phyloP scores from a whole-genome alignment of 2,329 filamentous ascomycete genomes.

The Chlorencoelia australis region DNA sequence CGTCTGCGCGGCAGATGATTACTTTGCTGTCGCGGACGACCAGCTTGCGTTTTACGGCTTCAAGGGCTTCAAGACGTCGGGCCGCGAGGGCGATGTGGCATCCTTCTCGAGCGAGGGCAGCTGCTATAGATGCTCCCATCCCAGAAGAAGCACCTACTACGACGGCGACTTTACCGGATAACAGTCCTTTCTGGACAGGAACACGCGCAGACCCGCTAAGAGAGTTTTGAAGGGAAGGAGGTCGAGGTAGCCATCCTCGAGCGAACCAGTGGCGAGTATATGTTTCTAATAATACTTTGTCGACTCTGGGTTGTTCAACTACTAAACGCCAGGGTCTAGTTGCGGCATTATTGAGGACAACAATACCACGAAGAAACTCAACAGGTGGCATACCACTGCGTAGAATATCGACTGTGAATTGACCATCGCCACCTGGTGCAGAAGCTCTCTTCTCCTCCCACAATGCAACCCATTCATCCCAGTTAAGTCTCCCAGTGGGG shows the following conservation, averaged over 20 bases:
- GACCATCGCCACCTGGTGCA: conserved; percentile 55
- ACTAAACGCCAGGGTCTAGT: conserved; percentile 50
- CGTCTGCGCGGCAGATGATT: conserved; percentile 60
- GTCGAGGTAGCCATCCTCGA: conserved; percentile 60
- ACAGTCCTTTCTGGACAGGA: conserved; percentile 44
- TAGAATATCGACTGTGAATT: conserved; percentile 70
- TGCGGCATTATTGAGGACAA: conserved; percentile 60
- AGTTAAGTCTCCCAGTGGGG: conserved; percentile 52
- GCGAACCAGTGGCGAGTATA: conserved; percentile 76
- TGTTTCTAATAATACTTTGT: conserved; percentile 60
- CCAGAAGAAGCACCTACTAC: conserved; percentile 74
- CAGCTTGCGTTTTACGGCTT: conserved; percentile 54
- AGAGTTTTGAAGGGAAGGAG: conserved; percentile 43
- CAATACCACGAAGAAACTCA: conserved; percentile 60
- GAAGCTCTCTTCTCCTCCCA: conserved; percentile 63
- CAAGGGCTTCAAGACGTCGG: conserved; percentile 58
- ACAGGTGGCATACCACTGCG: conserved; percentile 71
- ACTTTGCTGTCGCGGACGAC: conserved; percentile 50
- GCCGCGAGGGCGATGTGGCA: conserved; percentile 64
- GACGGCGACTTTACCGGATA: conserved; percentile 61
- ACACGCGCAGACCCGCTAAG: conserved; percentile 35
- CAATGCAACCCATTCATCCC: conserved; percentile 63
- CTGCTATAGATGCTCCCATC: conserved; percentile 66
- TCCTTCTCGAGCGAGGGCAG: conserved; percentile 58
- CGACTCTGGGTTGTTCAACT: conserved; percentile 58